Evolutionary conservation across 805 yeast species (phyloP).

Genomic region (Zygotorulaspora sp.): DNA sequence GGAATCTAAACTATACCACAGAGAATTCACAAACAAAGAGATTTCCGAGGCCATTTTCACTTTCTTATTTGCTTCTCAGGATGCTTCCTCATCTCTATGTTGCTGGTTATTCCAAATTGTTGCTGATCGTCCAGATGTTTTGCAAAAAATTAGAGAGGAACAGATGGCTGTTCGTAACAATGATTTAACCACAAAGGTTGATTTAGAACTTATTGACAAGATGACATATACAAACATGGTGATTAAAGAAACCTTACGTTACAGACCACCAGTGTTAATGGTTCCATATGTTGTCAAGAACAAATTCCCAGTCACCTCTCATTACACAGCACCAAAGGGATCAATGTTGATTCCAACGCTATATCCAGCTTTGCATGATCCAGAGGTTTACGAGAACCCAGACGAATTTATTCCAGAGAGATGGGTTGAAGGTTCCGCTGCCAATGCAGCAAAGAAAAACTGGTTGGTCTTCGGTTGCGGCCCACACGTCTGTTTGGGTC

Average conservation of each 20-base stretch:
- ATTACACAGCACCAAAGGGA: slow-evolving; percentile 92
- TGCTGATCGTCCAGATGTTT: slow-evolving; percentile 92
- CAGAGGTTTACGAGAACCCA: slow-evolving; percentile 92
- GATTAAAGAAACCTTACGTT: slow-evolving; percentile 86
- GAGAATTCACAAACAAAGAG: slow-evolving; percentile 85
- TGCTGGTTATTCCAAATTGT: slow-evolving; percentile 97
- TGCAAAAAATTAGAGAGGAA: slow-evolving; percentile 82
- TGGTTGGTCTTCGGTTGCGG: slow-evolving; percentile 98
- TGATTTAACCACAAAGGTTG: slow-evolving; percentile 59
- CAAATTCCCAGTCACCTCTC: slow-evolving; percentile 74
- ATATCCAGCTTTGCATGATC: slow-evolving; percentile 95
- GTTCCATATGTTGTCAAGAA: slow-evolving; percentile 94
- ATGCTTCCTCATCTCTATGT: slow-evolving; percentile 93
- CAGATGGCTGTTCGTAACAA: slow-evolving; percentile 78
- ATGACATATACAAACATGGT: slow-evolving; percentile 89
- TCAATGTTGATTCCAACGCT: slow-evolving; percentile 94
- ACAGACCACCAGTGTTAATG: slow-evolving; percentile 97
- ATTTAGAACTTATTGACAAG: slow-evolving; percentile 69
- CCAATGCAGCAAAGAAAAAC: slow-evolving; percentile 73
- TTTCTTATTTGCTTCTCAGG: slow-evolving; percentile 95
- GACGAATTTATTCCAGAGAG: slow-evolving; percentile 94
- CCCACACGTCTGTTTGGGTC: slow-evolving; percentile 94
- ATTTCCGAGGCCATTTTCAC: slow-evolving; percentile 96
- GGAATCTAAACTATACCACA: slow-evolving; percentile 55
- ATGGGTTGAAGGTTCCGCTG: slow-evolving; percentile 78